Conservation (phyloP, 192 early-diverging fungal genomes). For the Entomortierella chlamydospora region DNA sequence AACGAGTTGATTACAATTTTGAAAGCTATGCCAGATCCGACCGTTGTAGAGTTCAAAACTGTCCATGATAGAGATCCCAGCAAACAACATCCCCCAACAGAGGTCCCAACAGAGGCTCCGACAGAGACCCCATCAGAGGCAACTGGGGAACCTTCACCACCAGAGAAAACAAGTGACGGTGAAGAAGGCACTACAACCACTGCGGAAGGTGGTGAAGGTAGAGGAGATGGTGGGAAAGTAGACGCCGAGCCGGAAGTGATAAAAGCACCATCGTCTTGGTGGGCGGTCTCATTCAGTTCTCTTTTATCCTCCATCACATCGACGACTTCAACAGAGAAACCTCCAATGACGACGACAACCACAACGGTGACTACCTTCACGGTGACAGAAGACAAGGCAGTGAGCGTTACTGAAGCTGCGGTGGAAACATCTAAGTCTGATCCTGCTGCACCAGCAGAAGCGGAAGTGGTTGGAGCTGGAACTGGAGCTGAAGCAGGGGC, state of each 20-base stretch:
- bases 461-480: neutral
- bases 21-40: conserved; percentile 58
- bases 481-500: neutral
- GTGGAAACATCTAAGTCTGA: neutral
- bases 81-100: conserved; percentile 13
- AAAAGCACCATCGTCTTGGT: conserved; percentile 47
- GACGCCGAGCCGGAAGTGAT: conserved; percentile 2
- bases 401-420: neutral
- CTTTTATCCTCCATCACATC: conserved; percentile 15
- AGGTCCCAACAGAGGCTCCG: neutral
- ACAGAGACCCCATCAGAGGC: neutral
- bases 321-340: neutral
- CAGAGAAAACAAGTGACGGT: neutral
- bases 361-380: conserved; percentile 40
- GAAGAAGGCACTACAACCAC: neutral
- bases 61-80: conserved; percentile 41
- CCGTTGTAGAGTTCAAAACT: conserved; percentile 39
- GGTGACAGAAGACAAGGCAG: conserved; percentile 13
- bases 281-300: conserved; percentile 37
- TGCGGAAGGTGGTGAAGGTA: no score
- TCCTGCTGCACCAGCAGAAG: neutral
- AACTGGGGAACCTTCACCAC: neutral
- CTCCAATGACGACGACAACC: conserved; percentile 26
- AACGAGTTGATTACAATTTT: conserved; percentile 48
- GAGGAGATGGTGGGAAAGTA: neutral